Evolutionary conservation across 108 stramenopile genomes (phyloP).

Genomic region (Epipyxis sp.): DNA sequence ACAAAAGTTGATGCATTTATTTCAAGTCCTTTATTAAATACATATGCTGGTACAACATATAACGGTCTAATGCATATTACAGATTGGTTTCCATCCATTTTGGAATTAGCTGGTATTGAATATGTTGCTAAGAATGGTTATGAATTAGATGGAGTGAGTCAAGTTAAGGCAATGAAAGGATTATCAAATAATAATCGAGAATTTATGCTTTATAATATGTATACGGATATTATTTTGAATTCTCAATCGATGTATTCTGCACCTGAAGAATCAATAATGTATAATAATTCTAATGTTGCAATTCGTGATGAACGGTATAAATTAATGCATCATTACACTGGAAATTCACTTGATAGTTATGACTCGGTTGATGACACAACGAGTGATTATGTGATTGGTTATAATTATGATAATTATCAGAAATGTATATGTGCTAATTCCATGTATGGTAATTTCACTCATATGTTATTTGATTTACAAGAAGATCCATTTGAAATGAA

Average conservation of each 20-base stretch:
- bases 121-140: neutral
- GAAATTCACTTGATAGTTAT: neutral
- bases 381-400: neutral
- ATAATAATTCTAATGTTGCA: neutral
- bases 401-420: neutral
- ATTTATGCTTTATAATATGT: neutral
- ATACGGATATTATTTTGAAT: neutral
- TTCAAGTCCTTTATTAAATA: neutral
- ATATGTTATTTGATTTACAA: neutral
- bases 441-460: neutral
- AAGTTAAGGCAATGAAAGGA: neutral
- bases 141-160: neutral
- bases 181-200: neutral
- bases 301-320: neutral
- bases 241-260: no score
- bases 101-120: neutral
- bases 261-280: neutral
- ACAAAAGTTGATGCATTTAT: conserved; percentile 23
- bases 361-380: neutral
- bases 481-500: neutral
- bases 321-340: neutral
- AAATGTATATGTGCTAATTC: neutral
- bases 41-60: conserved; percentile 3
- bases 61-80: conserved; percentile 32
- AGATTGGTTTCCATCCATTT: conserved; percentile 35